These are phyloP conservation scores for Opeltia flavorubescens DNA, from an alignment of 495 filamentous ascomycete genomes.

Conservation along the genomic window DNA sequence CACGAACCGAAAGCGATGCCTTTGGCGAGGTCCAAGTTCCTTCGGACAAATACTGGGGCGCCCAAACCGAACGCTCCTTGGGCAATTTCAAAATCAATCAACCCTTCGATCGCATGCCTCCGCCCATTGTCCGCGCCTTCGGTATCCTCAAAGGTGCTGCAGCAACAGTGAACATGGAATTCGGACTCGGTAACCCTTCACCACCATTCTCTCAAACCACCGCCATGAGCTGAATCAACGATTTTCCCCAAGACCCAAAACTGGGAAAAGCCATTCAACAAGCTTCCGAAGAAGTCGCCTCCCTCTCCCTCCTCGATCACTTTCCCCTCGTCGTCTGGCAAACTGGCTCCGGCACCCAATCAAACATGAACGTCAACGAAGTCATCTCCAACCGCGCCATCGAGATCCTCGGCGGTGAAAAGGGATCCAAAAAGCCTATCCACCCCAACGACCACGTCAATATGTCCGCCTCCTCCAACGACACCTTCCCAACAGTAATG, in stretches of 20 bases:
- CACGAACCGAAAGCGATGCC: constrained; percentile 81
- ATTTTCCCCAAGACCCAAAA: constrained; percentile 51
- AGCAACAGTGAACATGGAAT: constrained; percentile 90
- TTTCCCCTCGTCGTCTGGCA: constrained; percentile 99
- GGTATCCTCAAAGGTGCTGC: constrained; percentile 96
- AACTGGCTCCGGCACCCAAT: constrained; percentile 95
- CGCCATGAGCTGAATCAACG: constrained; percentile 8
- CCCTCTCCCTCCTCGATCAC: constrained; percentile 89
- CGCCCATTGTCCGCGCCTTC: constrained; percentile 80
- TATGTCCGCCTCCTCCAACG: constrained; percentile 96
- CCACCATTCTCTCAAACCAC: constrained; percentile 1
- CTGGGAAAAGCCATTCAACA: constrained; percentile 87
- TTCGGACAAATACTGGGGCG: constrained; percentile 95
- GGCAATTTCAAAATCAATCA: constrained; percentile 99
- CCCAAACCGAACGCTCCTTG: constrained; percentile 93
- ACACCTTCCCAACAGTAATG: constrained; percentile 99
- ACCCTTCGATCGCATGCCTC: constrained; percentile 96
- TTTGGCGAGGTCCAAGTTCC: constrained; percentile 93
- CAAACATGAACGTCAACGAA: constrained; percentile 99
- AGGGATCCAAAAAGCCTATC: constrained; percentile 94
- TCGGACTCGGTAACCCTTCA: constrained; percentile 64
- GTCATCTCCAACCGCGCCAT: constrained; percentile 99
- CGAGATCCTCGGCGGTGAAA: constrained; percentile 86
- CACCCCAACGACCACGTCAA: constrained; percentile 99
- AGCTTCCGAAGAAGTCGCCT: constrained; percentile 85